These are phyloP conservation scores for Vitis riparia DNA, from an alignment of 164 flowering plant species.

Conservation along the genomic window DNA sequence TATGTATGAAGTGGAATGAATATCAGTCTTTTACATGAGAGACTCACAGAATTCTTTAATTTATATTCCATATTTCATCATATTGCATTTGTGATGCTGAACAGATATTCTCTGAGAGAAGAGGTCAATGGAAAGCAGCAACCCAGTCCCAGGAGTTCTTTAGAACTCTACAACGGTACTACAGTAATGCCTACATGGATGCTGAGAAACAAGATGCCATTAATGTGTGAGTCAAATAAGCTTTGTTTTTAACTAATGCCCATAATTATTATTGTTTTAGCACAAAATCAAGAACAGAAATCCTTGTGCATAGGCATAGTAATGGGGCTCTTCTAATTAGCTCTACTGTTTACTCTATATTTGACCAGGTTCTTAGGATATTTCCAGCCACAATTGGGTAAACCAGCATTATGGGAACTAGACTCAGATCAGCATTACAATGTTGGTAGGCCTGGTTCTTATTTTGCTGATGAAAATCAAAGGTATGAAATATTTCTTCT, in stretches of 20 bases:
- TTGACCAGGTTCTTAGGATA: constrained; percentile 83
- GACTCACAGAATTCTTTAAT: no score
- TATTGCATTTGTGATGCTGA: constrained; percentile 4
- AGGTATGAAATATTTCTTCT: constrained; percentile 48
- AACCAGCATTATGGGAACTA: constrained; percentile 89
- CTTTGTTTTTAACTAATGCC: no score
- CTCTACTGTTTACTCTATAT: background rate
- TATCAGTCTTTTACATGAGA: background rate
- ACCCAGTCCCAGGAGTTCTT: constrained; percentile 86
- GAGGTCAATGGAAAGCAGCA: constrained; percentile 96
- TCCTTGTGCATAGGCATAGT: background rate
- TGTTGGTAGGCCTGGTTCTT: constrained; percentile 43
- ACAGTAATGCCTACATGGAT: constrained; percentile 91
- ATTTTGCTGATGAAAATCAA: constrained; percentile 38
- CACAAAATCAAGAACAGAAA: background rate
- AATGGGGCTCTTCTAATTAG: background rate
- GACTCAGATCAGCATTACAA: constrained; percentile 75
- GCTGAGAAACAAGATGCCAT: constrained; percentile 93
- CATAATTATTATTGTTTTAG: no score
- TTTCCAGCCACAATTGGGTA: constrained; percentile 80
- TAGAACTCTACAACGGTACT: constrained; percentile 83
- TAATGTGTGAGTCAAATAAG: constrained; percentile 64
- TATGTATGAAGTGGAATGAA: background rate
- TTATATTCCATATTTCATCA: background rate
- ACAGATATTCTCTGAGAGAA: constrained; percentile 85